These are phyloP conservation scores for Colletotrichum sansevieriae DNA, from an alignment of 2,329 filamentous ascomycete species.

Conservation along the genomic window DNA sequence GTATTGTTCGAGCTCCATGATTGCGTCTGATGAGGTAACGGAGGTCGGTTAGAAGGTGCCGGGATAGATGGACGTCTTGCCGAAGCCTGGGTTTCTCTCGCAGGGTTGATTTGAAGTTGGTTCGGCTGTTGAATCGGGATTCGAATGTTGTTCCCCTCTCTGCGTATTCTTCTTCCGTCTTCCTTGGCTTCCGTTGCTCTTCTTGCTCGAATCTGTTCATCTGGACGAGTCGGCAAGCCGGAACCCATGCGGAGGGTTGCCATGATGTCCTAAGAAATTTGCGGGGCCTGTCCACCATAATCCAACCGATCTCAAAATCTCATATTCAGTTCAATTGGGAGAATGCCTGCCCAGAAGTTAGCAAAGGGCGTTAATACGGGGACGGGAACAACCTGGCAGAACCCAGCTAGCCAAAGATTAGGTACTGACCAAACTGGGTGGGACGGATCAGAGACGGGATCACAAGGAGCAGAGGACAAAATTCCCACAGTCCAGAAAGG, in stretches of 20 bases:
- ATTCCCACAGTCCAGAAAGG: slow-evolving; percentile 23
- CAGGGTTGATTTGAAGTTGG: slow-evolving; percentile 46
- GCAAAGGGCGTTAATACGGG: slow-evolving; percentile 11
- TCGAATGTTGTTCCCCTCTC: slow-evolving; percentile 35
- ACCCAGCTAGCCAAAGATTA: slow-evolving; percentile 40
- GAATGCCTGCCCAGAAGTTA: slow-evolving; percentile 30
- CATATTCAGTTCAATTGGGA: slow-evolving; percentile 36
- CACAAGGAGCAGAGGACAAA: slow-evolving; percentile 3
- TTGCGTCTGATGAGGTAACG: slow-evolving; percentile 58
- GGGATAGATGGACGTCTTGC: slow-evolving; percentile 48
- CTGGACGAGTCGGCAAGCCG: slow-evolving; percentile 56
- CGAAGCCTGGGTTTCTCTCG: slow-evolving; percentile 53
- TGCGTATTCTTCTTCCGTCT: slow-evolving; percentile 33
- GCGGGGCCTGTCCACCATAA: slow-evolving; percentile 43
- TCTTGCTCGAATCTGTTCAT: slow-evolving; percentile 51
- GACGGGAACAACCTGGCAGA: slow-evolving; percentile 41
- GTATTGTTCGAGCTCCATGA: slow-evolving; percentile 56
- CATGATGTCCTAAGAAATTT: slow-evolving; percentile 53
- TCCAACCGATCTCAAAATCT: slow-evolving; percentile 19
- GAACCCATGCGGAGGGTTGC: slow-evolving; percentile 57
- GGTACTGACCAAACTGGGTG: slow-evolving; percentile 41
- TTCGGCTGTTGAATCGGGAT: slow-evolving; percentile 21
- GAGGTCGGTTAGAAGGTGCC: slow-evolving; percentile 49
- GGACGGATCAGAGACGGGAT: slow-evolving; percentile 14
- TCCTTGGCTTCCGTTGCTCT: slow-evolving; percentile 42